Percentiles rank a stretch among this genome's conserved stretches.
Evolutionary conservation across 1,139 yeast genomes (phyloP).

Genomic region (Lodderomyces pseudojiufengensis): DNA sequence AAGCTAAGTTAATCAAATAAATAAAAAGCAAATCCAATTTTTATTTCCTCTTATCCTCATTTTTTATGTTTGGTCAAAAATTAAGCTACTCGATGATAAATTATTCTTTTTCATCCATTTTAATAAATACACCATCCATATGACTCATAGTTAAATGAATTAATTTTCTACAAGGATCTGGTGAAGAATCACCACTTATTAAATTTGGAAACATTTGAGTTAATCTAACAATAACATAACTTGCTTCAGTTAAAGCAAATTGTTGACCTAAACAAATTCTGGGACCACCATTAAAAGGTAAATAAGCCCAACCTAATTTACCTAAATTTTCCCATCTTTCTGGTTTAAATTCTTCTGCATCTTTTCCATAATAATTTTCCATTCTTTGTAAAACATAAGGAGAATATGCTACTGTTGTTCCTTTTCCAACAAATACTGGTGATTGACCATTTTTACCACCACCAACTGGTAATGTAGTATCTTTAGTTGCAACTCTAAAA

Average conservation of each 20-base stretch:
- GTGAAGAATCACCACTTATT: conserved; percentile 19
- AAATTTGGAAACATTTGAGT: conserved; percentile 36
- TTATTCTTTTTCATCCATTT: conserved; percentile 10
- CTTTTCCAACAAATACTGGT: conserved; percentile 45
- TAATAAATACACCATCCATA: conserved; percentile 22
- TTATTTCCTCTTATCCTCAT: too few species aligned
- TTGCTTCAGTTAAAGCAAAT: conserved; percentile 44
- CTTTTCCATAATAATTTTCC: conserved; percentile 40
- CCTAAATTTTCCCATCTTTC: conserved; percentile 43
- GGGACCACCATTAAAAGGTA: conserved; percentile 46
- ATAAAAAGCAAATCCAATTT: neutral
- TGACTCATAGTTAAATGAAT: conserved; percentile 31
- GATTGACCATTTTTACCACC: conserved; percentile 45
- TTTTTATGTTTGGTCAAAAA: too few species aligned
- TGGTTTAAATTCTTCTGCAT: conserved; percentile 43
- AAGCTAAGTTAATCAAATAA: neutral
- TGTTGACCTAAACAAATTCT: conserved; percentile 45
- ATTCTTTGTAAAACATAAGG: conserved; percentile 42
- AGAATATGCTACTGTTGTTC: conserved; percentile 36
- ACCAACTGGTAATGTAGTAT: conserved; percentile 46
- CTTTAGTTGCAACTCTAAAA: conserved; percentile 39
- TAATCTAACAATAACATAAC: conserved; percentile 25
- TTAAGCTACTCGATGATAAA: too few species aligned
- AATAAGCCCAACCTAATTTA: conserved; percentile 41
- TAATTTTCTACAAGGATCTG: conserved; percentile 16